Evolutionary conservation across 257 asterid species (phyloP).

Genomic region (Jacaranda mimosifolia): DNA sequence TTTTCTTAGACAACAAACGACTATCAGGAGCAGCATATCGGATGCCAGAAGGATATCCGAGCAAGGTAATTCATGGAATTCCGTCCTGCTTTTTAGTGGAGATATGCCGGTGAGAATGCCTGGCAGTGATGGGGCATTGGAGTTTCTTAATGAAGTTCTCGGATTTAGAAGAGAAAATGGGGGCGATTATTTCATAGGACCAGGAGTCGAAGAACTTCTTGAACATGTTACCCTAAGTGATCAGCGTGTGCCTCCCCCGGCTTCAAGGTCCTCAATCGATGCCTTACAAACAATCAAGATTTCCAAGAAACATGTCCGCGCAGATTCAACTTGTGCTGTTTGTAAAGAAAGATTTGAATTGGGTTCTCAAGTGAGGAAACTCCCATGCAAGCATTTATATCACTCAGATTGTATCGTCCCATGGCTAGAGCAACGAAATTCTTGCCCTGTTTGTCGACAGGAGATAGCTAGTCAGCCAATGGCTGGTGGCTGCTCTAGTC

Average conservation of each 20-base stretch:
- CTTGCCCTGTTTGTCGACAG: conserved; percentile 91
- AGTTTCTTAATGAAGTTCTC: conserved; percentile 79
- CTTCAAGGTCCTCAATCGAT: conserved; percentile 75
- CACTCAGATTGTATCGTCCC: conserved; percentile 90
- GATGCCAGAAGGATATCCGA: conserved; percentile 45
- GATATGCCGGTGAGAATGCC: conserved; percentile 81
- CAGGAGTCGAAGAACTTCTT: conserved; percentile 85
- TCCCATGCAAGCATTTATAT: conserved; percentile 85
- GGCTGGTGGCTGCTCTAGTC: conserved; percentile 28
- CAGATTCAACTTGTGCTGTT: conserved; percentile 81
- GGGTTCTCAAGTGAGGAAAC: conserved; percentile 69
- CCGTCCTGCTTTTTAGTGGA: conserved; percentile 83
- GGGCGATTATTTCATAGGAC: conserved; percentile 86
- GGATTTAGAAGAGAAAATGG: conserved; percentile 86
- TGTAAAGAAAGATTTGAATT: conserved; percentile 84
- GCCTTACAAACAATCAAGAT: conserved; percentile 78
- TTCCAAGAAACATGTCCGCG: conserved; percentile 73
- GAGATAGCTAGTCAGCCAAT: conserved; percentile 51
- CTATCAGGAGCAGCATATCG: conserved; percentile 46
- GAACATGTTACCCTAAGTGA: conserved; percentile 63
- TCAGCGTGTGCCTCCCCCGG: conserved; percentile 76
- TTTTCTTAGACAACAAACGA: conserved; percentile 72
- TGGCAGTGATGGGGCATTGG: conserved; percentile 71
- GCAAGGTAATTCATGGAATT: conserved; percentile 66
- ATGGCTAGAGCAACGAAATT: conserved; percentile 78